phyloP scores from a whole-genome alignment of 2,329 filamentous ascomycete genomes.

The Aspergillus caelatus region DNA sequence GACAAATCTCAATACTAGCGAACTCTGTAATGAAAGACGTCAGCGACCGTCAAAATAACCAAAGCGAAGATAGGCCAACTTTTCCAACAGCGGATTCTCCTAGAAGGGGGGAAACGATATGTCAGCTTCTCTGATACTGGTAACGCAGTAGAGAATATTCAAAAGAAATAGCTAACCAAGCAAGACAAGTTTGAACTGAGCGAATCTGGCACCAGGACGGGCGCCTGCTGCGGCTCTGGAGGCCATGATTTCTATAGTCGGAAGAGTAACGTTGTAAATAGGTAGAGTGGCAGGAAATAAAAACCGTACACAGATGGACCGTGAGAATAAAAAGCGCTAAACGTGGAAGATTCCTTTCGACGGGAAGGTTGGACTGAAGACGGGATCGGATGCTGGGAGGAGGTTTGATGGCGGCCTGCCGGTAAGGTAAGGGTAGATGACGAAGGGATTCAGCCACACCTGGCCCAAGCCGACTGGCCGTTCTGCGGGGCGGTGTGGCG shows the following conservation, averaged over 20 bases:
- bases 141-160: constrained; percentile 8
- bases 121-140: constrained; percentile 20
- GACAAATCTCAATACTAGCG: constrained; percentile 95
- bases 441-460: constrained; percentile 38
- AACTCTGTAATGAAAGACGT: constrained; percentile 68
- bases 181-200: constrained; percentile 98
- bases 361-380: constrained; percentile 2
- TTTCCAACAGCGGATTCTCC: constrained; percentile 99
- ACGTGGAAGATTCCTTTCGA: neutral
- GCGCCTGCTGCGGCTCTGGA: constrained; percentile 75
- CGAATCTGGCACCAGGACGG: constrained; percentile 76
- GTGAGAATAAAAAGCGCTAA: constrained; percentile 1
- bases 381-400: constrained; percentile 7
- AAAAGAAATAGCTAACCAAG: constrained; percentile 67
- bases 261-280: constrained; percentile 7
- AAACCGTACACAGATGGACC: neutral
- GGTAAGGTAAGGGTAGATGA: constrained; percentile 29
- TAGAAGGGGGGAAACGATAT: constrained; percentile 43
- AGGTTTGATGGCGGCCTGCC: constrained; percentile 5
- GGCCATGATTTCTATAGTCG: constrained; percentile 66
- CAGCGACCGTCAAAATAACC: constrained; percentile 26
- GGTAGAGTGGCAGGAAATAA: neutral
- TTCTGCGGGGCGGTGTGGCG: constrained; percentile 21
- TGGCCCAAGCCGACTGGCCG: constrained; percentile 20
- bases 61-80: constrained; percentile 54